Evolutionary conservation across 2,329 filamentous ascomycete genomes (phyloP).

Genomic region (Lecanoromycetidae sp.): DNA sequence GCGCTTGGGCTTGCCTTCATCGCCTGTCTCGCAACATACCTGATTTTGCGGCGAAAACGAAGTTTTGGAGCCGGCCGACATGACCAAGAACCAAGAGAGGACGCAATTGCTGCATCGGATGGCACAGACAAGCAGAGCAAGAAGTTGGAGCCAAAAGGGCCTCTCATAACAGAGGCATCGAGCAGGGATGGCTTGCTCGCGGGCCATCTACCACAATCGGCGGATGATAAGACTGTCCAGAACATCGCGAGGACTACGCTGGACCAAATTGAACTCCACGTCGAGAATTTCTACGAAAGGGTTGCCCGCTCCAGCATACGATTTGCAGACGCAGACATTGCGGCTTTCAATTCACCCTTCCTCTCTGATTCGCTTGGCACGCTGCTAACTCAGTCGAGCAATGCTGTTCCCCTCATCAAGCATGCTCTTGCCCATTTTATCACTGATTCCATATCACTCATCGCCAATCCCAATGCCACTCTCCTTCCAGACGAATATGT

Average conservation of each 20-base stretch:
- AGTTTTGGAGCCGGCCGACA: background rate
- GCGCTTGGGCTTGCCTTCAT: conserved; percentile 8
- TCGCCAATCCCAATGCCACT: background rate
- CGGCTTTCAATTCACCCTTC: conserved; percentile 10
- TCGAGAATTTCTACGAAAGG: conserved; percentile 15
- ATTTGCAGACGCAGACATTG: background rate
- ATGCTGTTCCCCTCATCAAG: conserved; percentile 1
- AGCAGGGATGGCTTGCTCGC: background rate
- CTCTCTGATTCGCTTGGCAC: background rate
- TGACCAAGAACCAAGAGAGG: background rate
- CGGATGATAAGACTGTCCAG: conserved; percentile 13
- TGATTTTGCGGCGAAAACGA: conserved; percentile 3
- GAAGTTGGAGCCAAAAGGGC: background rate
- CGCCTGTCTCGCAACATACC: conserved; percentile 7
- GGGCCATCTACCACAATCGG: conserved; percentile 9
- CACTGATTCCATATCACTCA: conserved; percentile 2
- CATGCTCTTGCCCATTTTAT: conserved; percentile 6
- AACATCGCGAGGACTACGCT: background rate
- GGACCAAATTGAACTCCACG: conserved; percentile 11
- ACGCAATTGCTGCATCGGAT: background rate
- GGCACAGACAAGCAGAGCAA: background rate
- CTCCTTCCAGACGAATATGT: conserved; percentile 13
- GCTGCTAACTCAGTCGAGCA: background rate
- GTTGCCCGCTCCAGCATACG: background rate
- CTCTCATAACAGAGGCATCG: background rate